Percentiles rank a stretch among this genome's conserved stretches.
phyloP scores from a whole-genome alignment of 805 yeast species.

The Starmerella sirachaensis region DNA sequence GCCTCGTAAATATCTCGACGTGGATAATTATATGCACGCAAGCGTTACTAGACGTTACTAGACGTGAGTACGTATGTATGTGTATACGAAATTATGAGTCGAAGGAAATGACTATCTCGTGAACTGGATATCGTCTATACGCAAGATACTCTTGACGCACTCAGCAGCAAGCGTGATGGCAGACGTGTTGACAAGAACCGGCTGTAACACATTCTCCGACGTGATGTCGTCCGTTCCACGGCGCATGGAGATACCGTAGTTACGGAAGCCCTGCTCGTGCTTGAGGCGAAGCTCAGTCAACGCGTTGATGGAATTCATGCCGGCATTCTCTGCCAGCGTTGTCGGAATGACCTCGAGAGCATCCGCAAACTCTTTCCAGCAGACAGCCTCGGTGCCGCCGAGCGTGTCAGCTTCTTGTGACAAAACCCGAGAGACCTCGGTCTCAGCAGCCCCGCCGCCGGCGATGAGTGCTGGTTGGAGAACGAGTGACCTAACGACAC shows the following conservation, averaged over 20 bases:
- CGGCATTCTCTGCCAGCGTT: constrained; percentile 91
- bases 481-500: constrained; percentile 81
- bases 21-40: too few relatives aligned
- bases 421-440: constrained; percentile 69
- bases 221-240: constrained; percentile 87
- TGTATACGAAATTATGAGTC: too few relatives aligned
- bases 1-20: too few relatives aligned
- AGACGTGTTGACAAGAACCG: constrained; percentile 86
- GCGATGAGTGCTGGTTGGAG: constrained; percentile 84
- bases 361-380: constrained; percentile 82
- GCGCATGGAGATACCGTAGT: constrained; percentile 93
- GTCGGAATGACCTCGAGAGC: constrained; percentile 90
- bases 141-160: constrained; percentile 85
- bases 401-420: constrained; percentile 53
- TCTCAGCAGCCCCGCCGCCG: constrained; percentile 98
- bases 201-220: constrained; percentile 92
- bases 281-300: constrained; percentile 84
- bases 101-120: too few relatives aligned
- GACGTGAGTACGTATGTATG: too few relatives aligned
- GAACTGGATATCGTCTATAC: constrained; percentile 95
- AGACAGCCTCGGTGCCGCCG: constrained; percentile 79
- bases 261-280: constrained; percentile 80
- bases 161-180: constrained; percentile 93
- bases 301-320: constrained; percentile 78
- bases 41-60: too few relatives aligned